Conservation (phyloP, 2,329 filamentous ascomycete genomes). For the Acrocalymma vagum region DNA sequence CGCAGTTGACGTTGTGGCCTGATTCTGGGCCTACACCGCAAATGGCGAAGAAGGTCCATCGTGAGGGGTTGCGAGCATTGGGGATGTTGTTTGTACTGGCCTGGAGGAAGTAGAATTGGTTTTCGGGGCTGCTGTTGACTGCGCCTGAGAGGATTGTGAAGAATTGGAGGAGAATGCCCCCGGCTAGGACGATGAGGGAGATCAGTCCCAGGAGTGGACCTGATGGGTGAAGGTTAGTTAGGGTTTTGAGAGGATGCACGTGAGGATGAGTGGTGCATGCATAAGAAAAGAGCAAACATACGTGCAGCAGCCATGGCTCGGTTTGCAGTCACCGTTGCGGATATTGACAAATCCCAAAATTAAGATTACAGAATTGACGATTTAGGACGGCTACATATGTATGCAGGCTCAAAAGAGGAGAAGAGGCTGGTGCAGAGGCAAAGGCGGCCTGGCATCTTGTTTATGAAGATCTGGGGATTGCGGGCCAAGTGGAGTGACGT, state of each 20-base stretch:
- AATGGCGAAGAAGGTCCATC: slow-evolving; percentile 93
- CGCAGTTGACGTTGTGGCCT: slow-evolving; percentile 69
- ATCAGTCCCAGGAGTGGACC: slow-evolving; percentile 64
- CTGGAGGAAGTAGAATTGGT: slow-evolving; percentile 85
- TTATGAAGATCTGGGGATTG: slow-evolving; percentile 24
- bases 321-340: too few relatives aligned
- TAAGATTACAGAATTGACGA: slow-evolving; percentile 15
- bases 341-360: slow-evolving; percentile 8
- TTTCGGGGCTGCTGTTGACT: slow-evolving; percentile 65
- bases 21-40: slow-evolving; percentile 67
- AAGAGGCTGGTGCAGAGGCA: slow-evolving; percentile 2
- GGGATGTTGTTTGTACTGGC: slow-evolving; percentile 77
- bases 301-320: slow-evolving; percentile 15
- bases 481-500: slow-evolving; percentile 23
- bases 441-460: slow-evolving; percentile 25
- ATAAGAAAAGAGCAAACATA: slow-evolving; percentile 15
- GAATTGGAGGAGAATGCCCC: slow-evolving; percentile 70
- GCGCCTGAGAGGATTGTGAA: slow-evolving; percentile 71
- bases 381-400: slow-evolving; percentile 8
- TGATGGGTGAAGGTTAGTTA: slow-evolving; percentile 33
- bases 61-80: slow-evolving; percentile 63
- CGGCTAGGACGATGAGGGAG: slow-evolving; percentile 69
- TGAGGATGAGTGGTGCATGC: slow-evolving; percentile 5
- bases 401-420: slow-evolving; percentile 2
- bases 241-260: neutral